Percentiles rank a stretch among this genome's conserved stretches.
phyloP scores from a whole-genome alignment of 257 asterid species.

The Schizonepeta tenuifolia region DNA sequence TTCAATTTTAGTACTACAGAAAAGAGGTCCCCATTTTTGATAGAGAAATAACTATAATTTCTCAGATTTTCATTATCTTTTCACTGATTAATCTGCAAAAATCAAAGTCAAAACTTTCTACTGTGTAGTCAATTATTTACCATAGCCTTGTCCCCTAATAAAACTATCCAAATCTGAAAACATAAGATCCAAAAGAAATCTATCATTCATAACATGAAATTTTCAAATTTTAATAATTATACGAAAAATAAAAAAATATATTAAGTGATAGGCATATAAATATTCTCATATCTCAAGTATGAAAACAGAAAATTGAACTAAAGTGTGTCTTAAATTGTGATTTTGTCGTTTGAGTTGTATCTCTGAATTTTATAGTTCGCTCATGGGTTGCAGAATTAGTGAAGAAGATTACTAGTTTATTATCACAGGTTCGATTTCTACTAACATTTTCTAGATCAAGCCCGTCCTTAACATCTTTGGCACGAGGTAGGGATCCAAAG shows the following conservation, averaged over 20 bases:
- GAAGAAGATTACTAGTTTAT: no score
- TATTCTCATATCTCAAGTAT: no score
- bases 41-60: constrained; percentile 30
- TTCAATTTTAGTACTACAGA: background rate
- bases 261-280: background rate
- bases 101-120: constrained; percentile 26
- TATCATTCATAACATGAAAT: no score
- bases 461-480: background rate
- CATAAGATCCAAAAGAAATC: background rate
- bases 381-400: no score
- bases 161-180: background rate
- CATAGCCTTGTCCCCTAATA: background rate
- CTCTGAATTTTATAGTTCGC: no score
- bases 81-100: background rate
- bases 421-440: background rate
- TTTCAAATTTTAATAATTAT: no score
- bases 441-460: background rate
- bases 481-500: constrained; percentile 34
- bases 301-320: no score
- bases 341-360: no score
- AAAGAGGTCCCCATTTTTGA: constrained; percentile 38
- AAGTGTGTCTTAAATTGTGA: no score
- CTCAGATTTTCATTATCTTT: constrained; percentile 10
- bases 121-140: constrained; percentile 26
- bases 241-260: background rate